phyloP scores from a whole-genome alignment of 176 grass and related monocot species.

The Oryza meridionalis region DNA sequence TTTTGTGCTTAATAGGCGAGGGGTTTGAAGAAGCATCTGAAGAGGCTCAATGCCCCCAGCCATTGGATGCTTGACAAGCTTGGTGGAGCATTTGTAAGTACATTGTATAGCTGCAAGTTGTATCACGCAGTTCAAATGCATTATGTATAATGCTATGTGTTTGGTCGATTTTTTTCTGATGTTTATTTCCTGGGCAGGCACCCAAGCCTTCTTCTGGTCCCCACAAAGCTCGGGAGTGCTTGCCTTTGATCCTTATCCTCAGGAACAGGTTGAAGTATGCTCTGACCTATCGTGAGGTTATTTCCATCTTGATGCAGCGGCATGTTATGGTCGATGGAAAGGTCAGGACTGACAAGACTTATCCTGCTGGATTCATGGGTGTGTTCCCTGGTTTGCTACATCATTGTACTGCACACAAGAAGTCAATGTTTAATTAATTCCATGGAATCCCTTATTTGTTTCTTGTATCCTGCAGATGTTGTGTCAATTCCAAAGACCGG shows the following conservation, averaged over 20 bases:
- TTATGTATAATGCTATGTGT: neutral
- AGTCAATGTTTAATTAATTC: neutral
- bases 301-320: conserved; percentile 59
- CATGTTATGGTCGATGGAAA: conserved; percentile 56
- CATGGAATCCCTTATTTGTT: neutral
- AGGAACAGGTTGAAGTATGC: conserved; percentile 65
- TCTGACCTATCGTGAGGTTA: conserved; percentile 49
- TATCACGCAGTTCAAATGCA: neutral
- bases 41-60: conserved; percentile 42
- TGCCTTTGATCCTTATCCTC: conserved; percentile 53
- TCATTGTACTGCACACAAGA: neutral
- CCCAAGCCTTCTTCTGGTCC: conserved; percentile 60
- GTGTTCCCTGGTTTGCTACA: neutral
- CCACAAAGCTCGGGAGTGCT: conserved; percentile 50
- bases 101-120: neutral
- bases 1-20: conserved; percentile 2
- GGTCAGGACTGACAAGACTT: conserved; percentile 59
- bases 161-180: neutral
- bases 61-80: conserved; percentile 51
- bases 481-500: conserved; percentile 52
- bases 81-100: conserved; percentile 43
- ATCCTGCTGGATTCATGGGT: conserved; percentile 58
- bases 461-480: conserved; percentile 39
- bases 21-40: conserved; percentile 46
- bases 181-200: conserved; percentile 36